A percentile compares a stretch with the other conserved stretches of the same genome.
Evolutionary conservation across 257 asterid species (phyloP).

Genomic region (Oldenlandia corymbosa): DNA sequence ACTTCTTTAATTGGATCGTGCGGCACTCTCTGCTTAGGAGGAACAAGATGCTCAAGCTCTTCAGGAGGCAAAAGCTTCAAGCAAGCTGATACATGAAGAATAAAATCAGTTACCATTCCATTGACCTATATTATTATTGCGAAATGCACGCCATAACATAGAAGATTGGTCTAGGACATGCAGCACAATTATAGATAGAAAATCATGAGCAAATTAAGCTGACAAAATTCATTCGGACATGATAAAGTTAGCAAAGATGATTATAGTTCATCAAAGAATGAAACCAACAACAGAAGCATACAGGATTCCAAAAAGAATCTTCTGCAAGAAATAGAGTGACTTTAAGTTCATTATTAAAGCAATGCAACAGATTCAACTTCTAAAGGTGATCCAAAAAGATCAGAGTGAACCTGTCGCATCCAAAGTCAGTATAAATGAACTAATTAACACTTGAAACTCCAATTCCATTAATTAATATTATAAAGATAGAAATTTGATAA

Average conservation of each 20-base stretch:
- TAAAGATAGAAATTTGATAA: neutral
- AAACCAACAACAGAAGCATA: too few relatives aligned
- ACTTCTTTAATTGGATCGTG: conserved; percentile 43
- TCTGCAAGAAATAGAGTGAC: neutral
- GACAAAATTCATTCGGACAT: neutral
- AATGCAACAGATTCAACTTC: neutral
- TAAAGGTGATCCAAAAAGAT: neutral
- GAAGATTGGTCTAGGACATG: neutral
- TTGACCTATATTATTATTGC: neutral
- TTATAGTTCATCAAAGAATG: neutral
- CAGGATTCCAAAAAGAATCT: neutral
- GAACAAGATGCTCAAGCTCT: conserved; percentile 70
- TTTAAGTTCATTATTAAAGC: neutral
- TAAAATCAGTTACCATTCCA: neutral
- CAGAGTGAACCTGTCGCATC: neutral
- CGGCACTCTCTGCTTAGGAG: conserved; percentile 44
- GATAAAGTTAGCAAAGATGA: neutral
- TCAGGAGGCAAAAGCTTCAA: conserved; percentile 75
- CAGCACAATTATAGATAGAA: neutral
- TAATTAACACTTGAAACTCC: neutral
- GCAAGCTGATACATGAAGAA: conserved; percentile 46
- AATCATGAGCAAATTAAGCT: neutral
- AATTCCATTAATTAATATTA: neutral
- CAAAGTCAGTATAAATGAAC: neutral
- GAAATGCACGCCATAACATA: neutral